These are phyloP conservation scores for Colletotrichum liriopes DNA, from an alignment of 2,329 filamentous ascomycete species.

Conservation along the genomic window DNA sequence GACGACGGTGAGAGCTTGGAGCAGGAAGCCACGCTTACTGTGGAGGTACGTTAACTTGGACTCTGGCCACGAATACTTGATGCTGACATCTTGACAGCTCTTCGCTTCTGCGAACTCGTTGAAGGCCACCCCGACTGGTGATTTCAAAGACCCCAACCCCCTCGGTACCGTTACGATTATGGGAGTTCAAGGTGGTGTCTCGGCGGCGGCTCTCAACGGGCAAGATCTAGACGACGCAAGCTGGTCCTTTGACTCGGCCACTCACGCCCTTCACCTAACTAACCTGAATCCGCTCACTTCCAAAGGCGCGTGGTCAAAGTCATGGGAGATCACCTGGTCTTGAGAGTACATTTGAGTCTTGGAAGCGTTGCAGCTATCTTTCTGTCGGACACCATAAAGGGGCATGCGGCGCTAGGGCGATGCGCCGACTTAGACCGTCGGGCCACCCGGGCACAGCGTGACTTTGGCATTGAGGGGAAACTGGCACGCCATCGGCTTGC, in stretches of 20 bases:
- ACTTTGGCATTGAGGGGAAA: background rate
- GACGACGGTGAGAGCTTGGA: slow-evolving; percentile 81
- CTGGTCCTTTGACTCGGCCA: slow-evolving; percentile 22
- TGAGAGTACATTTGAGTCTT: background rate
- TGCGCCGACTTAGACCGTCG: background rate
- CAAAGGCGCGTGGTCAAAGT: slow-evolving; percentile 24
- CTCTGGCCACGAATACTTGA: slow-evolving; percentile 18
- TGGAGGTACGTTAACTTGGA: slow-evolving; percentile 58
- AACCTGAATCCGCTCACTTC: slow-evolving; percentile 11
- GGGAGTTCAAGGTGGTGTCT: slow-evolving; percentile 62
- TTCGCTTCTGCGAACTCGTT: slow-evolving; percentile 60
- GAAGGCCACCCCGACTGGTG: slow-evolving; percentile 64
- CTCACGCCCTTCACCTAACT: slow-evolving; percentile 18
- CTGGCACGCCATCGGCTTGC: background rate
- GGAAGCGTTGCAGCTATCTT: no score
- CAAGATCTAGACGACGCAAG: slow-evolving; percentile 53
- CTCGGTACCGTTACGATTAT: slow-evolving; percentile 76
- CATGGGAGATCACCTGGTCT: slow-evolving; percentile 30
- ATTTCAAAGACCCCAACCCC: slow-evolving; percentile 69
- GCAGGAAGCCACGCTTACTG: slow-evolving; percentile 62
- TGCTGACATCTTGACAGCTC: slow-evolving; percentile 53
- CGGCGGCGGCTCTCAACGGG: slow-evolving; percentile 68
- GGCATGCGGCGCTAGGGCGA: background rate
- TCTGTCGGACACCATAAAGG: no score
- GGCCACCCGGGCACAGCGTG: background rate